Evolutionary conservation across 345 rosid genomes (phyloP).

Genomic region (Erucastrum elatum): DNA sequence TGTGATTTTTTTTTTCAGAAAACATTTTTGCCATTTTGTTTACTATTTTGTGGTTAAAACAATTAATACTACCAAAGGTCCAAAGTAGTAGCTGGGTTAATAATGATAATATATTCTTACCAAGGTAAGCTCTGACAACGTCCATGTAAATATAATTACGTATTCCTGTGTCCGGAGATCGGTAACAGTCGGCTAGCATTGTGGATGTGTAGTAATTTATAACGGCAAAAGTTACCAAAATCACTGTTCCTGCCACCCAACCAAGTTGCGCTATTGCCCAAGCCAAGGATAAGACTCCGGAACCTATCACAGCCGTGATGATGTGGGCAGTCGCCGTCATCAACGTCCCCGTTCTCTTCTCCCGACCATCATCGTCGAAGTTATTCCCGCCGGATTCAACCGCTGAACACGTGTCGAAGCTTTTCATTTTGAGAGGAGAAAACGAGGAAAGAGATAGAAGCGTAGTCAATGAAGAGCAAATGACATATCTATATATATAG

Average conservation of each 20-base stretch:
- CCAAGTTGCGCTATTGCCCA: slow-evolving; percentile 93
- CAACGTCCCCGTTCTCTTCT: slow-evolving; percentile 59
- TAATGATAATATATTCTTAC: slow-evolving; percentile 30
- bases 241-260: slow-evolving; percentile 67
- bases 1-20: no score
- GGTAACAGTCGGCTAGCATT: slow-evolving; percentile 68
- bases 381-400: slow-evolving; percentile 30
- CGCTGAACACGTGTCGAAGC: neutral
- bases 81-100: neutral
- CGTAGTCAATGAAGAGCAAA: neutral
- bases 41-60: neutral
- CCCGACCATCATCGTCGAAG: slow-evolving; percentile 73
- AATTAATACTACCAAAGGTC: neutral
- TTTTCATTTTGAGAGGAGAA: neutral
- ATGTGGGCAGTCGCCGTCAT: slow-evolving; percentile 68
- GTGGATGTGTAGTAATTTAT: slow-evolving; percentile 66
- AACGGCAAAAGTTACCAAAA: slow-evolving; percentile 58
- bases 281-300: slow-evolving; percentile 81
- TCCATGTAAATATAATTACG: slow-evolving; percentile 87
- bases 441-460: neutral
- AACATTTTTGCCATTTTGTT: no score
- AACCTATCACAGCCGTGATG: slow-evolving; percentile 88
- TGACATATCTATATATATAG: neutral
- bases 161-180: slow-evolving; percentile 60
- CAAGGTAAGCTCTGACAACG: slow-evolving; percentile 68